phyloP scores from a whole-genome alignment of 768 basidiomycete species.

The Clathrus columnatus region DNA sequence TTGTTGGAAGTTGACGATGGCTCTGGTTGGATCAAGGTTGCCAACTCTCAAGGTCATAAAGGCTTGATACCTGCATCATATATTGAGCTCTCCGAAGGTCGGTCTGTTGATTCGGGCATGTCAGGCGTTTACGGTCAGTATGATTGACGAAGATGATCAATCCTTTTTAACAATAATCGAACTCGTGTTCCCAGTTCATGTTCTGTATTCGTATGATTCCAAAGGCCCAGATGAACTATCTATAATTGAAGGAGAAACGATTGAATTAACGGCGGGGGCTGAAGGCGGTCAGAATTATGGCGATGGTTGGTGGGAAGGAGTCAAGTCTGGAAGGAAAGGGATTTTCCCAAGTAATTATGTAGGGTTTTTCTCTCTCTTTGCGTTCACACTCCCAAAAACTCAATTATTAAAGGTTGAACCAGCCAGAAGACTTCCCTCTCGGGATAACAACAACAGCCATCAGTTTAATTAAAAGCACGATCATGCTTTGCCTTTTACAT shows the following conservation, averaged over 20 bases:
- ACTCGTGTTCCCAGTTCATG: slow-evolving; percentile 63
- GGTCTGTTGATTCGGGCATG: slow-evolving; percentile 13
- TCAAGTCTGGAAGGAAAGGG: slow-evolving; percentile 56
- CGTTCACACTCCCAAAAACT: no score
- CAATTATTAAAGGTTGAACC: no score
- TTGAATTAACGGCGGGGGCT: slow-evolving; percentile 57
- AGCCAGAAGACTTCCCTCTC: no score
- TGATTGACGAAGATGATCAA: neutral
- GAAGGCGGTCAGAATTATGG: slow-evolving; percentile 58
- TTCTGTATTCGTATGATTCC: slow-evolving; percentile 70
- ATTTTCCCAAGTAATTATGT: slow-evolving; percentile 90
- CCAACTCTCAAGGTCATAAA: slow-evolving; percentile 43
- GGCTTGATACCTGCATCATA: slow-evolving; percentile 86
- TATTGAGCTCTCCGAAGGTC: slow-evolving; percentile 35
- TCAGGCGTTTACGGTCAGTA: neutral
- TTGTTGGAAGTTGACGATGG: slow-evolving; percentile 78
- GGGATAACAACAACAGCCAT: no score
- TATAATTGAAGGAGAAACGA: slow-evolving; percentile 48
- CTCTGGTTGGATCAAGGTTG: slow-evolving; percentile 79
- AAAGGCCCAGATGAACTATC: slow-evolving; percentile 64
- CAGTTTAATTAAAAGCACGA: no score
- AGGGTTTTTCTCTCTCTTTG: no score
- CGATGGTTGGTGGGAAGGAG: slow-evolving; percentile 86
- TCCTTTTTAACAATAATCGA: neutral
- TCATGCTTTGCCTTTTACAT: no score